A percentile compares a stretch with the other conserved stretches of the same genome.
Conservation (phyloP, 2,329 filamentous ascomycete genomes). For the Ophiocordyceps polyrhachis-furcata region DNA sequence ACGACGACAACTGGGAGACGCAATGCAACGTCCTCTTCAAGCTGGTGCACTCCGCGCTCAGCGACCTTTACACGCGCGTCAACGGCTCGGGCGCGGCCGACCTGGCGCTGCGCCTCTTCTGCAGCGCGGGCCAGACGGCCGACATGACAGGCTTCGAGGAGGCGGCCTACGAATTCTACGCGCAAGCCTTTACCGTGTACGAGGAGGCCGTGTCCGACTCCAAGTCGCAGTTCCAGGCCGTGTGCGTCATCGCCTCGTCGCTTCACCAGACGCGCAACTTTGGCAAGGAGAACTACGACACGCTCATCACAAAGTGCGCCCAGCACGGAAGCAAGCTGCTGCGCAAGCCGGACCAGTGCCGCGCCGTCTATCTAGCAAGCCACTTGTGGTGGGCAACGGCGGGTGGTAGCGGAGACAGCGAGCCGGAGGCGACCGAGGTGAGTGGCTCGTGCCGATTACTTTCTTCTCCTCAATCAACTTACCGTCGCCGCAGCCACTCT, state of each 20-base stretch:
- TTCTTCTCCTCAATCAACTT: neutral
- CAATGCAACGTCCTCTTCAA: conserved; percentile 70
- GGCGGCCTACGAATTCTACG: conserved; percentile 94
- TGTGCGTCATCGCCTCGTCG: conserved; percentile 80
- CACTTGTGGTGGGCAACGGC: conserved; percentile 97
- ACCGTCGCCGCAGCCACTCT: conserved; percentile 40
- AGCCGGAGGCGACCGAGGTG: conserved; percentile 66
- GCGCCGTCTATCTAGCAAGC: conserved; percentile 88
- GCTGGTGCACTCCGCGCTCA: conserved; percentile 80
- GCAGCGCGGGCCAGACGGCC: conserved; percentile 80
- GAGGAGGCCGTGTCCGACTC: conserved; percentile 93
- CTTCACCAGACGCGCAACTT: conserved; percentile 82
- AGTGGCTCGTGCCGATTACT: conserved; percentile 12
- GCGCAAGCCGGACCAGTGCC: conserved; percentile 95
- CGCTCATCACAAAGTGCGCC: conserved; percentile 91
- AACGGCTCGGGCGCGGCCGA: conserved; percentile 63
- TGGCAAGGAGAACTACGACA: conserved; percentile 95
- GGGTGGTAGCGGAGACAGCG: conserved; percentile 46
- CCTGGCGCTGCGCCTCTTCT: conserved; percentile 73
- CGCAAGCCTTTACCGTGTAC: conserved; percentile 94
- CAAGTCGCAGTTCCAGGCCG: conserved; percentile 91
- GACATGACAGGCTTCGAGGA: conserved; percentile 87
- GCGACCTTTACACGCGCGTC: conserved; percentile 72
- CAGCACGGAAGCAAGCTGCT: conserved; percentile 91
- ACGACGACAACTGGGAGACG: conserved; percentile 43